phyloP scores from a whole-genome alignment of 2,329 filamentous ascomycete genomes.

The Sporothrix protearum region DNA sequence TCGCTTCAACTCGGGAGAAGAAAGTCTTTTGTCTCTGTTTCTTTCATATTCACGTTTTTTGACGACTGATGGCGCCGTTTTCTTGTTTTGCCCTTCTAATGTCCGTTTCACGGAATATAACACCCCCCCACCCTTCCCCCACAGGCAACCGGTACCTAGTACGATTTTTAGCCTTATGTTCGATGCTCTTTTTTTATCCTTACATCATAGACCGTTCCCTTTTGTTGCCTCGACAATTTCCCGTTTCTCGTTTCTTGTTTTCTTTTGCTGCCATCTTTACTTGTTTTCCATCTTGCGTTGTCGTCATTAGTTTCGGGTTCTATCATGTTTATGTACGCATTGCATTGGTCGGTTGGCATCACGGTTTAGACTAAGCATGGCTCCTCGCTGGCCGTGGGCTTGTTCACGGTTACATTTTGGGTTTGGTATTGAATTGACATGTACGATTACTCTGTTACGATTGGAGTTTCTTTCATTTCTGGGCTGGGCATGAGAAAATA shows the following conservation, averaged over 20 bases:
- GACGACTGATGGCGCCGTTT: background rate
- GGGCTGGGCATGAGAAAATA: background rate
- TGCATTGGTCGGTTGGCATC: slow-evolving; percentile 1
- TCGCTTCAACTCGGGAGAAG: background rate
- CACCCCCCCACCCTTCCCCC: background rate
- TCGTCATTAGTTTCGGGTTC: background rate
- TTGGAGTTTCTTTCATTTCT: background rate
- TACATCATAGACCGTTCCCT: slow-evolving; percentile 2
- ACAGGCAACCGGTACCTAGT: no score
- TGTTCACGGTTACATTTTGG: background rate
- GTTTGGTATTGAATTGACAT: background rate
- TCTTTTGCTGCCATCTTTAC: background rate
- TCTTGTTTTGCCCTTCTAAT: background rate
- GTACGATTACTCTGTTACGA: background rate
- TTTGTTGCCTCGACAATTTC: background rate
- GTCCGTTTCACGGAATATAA: no score
- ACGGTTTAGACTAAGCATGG: slow-evolving; percentile 14
- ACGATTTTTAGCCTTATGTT: background rate
- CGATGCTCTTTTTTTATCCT: background rate
- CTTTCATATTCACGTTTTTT: background rate
- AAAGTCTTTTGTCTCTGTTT: no score
- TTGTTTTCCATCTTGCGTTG: background rate
- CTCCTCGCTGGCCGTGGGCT: slow-evolving; percentile 14
- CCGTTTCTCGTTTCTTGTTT: background rate
- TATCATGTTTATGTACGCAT: background rate